Conservation (phyloP, 106 monocot species). For the Gastrodia elata region DNA sequence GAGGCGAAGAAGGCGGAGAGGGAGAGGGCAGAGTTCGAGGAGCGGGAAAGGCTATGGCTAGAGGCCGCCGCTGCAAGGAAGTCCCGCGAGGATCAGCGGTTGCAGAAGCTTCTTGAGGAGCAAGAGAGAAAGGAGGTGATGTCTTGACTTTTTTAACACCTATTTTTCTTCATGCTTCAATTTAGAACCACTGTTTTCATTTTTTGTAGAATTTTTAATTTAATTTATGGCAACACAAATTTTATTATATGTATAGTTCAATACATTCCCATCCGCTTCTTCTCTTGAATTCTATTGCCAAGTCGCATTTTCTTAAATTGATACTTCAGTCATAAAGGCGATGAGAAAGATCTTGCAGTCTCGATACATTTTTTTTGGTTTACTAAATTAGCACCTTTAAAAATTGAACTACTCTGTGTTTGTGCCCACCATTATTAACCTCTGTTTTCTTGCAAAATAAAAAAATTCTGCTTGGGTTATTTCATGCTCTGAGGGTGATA, state of each 20-base stretch:
- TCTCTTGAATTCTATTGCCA: background rate
- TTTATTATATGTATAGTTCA: background rate
- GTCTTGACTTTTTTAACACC: background rate
- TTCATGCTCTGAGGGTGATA: too few relatives aligned
- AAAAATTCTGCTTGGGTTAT: too few relatives aligned
- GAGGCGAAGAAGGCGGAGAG: slow-evolving; percentile 55
- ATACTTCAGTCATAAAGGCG: background rate
- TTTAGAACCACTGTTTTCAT: background rate
- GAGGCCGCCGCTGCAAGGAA: slow-evolving; percentile 32
- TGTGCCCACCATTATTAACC: too few relatives aligned
- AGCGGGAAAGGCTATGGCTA: slow-evolving; percentile 62
- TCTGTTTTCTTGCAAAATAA: too few relatives aligned
- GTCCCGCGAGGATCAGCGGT: slow-evolving; percentile 18
- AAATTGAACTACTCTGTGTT: too few relatives aligned
- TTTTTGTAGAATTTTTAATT: background rate
- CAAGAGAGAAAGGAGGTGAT: slow-evolving; percentile 24
- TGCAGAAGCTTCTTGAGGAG: slow-evolving; percentile 18
- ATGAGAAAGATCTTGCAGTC: background rate
- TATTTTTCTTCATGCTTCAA: background rate
- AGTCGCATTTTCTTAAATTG: background rate
- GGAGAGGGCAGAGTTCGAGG: slow-evolving; percentile 64
- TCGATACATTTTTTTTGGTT: too few relatives aligned
- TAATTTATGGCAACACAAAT: background rate
- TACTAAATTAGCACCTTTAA: too few relatives aligned
- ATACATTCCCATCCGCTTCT: background rate